Evolutionary conservation across 768 basidiomycete genomes (phyloP).

Genomic region (Tricholomella constricta): DNA sequence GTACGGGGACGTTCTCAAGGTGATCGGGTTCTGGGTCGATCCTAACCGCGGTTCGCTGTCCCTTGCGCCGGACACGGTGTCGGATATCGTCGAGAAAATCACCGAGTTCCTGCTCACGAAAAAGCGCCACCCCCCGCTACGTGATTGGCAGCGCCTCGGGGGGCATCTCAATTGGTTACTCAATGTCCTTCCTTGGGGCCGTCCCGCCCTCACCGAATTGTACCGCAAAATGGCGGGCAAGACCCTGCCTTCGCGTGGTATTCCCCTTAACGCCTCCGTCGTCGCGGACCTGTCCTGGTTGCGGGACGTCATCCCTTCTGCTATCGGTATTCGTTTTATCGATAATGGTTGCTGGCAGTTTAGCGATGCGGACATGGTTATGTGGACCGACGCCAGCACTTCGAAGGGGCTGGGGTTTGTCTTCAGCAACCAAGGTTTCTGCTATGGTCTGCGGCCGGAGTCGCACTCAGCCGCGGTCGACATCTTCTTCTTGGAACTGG

Average conservation of each 20-base stretch:
- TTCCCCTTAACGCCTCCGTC: neutral
- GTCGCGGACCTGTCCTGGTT: neutral
- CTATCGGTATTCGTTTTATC: constrained; percentile 19
- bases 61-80: constrained; percentile 10
- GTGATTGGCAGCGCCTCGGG: constrained; percentile 30
- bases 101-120: neutral
- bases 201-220: constrained; percentile 15
- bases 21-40: too few species aligned
- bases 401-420: constrained; percentile 11
- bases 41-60: too few species aligned
- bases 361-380: constrained; percentile 17
- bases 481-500: constrained; percentile 21
- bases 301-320: constrained; percentile 2
- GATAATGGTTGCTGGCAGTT: constrained; percentile 14
- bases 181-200: constrained; percentile 23
- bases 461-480: constrained; percentile 6
- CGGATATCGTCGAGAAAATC: constrained; percentile 17
- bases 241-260: neutral
- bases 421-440: constrained; percentile 14
- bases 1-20: constrained; percentile 14
- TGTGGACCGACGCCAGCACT: constrained; percentile 27
- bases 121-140: constrained; percentile 1
- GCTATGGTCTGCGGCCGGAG: constrained; percentile 9
- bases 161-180: constrained; percentile 39
- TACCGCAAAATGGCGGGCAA: constrained; percentile 14